Percentiles rank a stretch among this genome's conserved stretches.
These are phyloP conservation scores for Venturia aucupariae DNA, from an alignment of 2,329 filamentous ascomycete species.

Conservation along the genomic window DNA sequence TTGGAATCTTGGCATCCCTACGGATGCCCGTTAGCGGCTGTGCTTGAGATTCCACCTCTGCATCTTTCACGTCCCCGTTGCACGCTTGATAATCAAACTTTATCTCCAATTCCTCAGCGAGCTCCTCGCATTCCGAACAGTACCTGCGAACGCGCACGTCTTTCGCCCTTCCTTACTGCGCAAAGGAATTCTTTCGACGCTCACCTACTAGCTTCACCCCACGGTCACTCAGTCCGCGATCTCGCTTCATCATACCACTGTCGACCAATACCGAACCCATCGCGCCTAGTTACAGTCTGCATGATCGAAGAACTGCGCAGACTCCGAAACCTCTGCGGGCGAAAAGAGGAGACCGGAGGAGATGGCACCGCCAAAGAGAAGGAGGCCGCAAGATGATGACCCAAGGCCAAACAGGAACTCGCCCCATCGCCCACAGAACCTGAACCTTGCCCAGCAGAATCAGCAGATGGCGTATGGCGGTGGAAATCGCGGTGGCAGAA, in stretches of 20 bases:
- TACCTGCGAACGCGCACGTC: background rate
- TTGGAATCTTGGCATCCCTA: background rate
- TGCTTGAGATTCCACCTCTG: background rate
- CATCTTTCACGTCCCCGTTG: background rate
- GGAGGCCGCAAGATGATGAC: slow-evolving; percentile 35
- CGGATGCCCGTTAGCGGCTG: background rate
- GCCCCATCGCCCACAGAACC: slow-evolving; percentile 41
- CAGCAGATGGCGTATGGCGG: slow-evolving; percentile 4
- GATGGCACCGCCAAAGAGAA: slow-evolving; percentile 51
- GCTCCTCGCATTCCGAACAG: background rate
- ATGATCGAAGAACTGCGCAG: background rate
- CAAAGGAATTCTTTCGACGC: background rate
- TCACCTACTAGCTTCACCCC: background rate
- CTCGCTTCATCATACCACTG: background rate
- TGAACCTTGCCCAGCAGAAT: slow-evolving; percentile 44
- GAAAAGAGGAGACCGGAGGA: slow-evolving; percentile 21
- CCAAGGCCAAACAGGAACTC: slow-evolving; percentile 32
- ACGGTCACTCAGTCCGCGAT: background rate
- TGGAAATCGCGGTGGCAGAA: slow-evolving; percentile 14
- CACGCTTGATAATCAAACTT: background rate
- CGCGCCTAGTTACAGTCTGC: background rate
- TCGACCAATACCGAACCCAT: slow-evolving; percentile 13
- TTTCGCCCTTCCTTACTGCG: background rate
- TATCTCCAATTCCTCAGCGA: background rate
- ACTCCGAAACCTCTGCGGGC: background rate